These are phyloP conservation scores for Geranium rotundifolium DNA, from an alignment of 345 rosid genomes.

Conservation along the genomic window DNA sequence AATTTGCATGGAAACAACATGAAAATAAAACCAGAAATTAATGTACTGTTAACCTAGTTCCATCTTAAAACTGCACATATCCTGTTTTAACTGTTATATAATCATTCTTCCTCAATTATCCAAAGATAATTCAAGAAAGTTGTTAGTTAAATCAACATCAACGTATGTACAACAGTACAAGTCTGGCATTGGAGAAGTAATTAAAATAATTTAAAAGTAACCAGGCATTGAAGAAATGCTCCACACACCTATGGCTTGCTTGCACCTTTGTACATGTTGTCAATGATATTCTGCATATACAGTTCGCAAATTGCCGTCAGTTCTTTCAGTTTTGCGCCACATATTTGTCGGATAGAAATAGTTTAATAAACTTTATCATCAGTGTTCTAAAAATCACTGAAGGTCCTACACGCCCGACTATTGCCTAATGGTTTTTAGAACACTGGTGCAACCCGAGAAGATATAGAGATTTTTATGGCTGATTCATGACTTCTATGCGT, in stretches of 20 bases:
- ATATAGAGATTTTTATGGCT: too few relatives aligned
- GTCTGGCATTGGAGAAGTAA: not conserved
- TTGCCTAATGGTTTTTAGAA: too few relatives aligned
- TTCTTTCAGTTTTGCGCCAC: too few relatives aligned
- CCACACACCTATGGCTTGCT: conserved; percentile 20
- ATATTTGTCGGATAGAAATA: too few relatives aligned
- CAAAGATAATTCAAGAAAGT: not conserved
- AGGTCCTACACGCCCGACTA: too few relatives aligned
- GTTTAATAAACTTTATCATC: too few relatives aligned
- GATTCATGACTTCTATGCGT: too few relatives aligned
- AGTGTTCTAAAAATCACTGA: too few relatives aligned
- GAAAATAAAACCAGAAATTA: too few relatives aligned
- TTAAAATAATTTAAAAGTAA: not conserved
- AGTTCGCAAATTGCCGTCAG: not conserved
- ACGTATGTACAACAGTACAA: conserved; percentile 15
- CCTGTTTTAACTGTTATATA: not conserved
- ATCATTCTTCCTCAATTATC: not conserved
- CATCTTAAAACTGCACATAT: conserved; percentile 21
- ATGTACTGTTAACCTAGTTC: conserved; percentile 40
- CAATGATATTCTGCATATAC: conserved; percentile 40
- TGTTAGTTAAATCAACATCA: not conserved
- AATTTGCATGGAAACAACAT: too few relatives aligned
- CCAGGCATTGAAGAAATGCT: not conserved
- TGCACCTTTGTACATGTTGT: conserved; percentile 53
- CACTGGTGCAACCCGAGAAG: too few relatives aligned